Evolutionary conservation across 2,329 filamentous ascomycete genomes (phyloP), one percentile per base, ranked within the genome.

Genomic region (Cladosporium sphaerospermum): DNA sequence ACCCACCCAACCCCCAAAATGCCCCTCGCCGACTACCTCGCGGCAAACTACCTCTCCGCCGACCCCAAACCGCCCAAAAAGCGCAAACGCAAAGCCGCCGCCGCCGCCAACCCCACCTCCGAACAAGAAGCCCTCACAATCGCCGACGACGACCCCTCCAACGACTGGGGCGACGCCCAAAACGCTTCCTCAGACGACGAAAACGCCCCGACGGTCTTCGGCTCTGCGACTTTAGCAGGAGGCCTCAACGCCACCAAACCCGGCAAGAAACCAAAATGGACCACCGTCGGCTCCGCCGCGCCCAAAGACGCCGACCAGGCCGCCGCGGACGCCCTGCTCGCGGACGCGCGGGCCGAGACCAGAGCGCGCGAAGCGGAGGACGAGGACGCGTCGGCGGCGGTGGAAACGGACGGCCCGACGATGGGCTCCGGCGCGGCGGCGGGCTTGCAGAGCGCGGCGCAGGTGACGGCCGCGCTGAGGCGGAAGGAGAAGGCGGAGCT

Each of bases 401-500:
- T 1, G 76, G 78, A 79, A 32, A 61, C 74, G 67, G 62, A 74
- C 62, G 60, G 78, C 59, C 63, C 71, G n/a, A 82, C 82, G 60
- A 96, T 96, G 89, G 86, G 88, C 55, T 89, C 90, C 58, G 93
- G 93, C 14, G 90, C 88, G 2, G 82, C 86, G 63, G 91, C 90
- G 0, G 93, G 93, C 1, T 75, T 99, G 11, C 93, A 99, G 70
- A 89, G 82, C 2, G 91, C 89, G 0, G 84, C 82, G 1, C 79
- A 92, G 36, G 89, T 96, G 28, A 68, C 71, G 2, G 72, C 72
- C 18, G 73, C 71, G 23, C 62, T 76, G 16, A 83, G 80, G 61
- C 80, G 81, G 64, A 83, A 87, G 13, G 82, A 85, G 59, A 79
- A 77, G 10, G 81, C 84, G 59, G 85, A 90, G 62, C 73, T 71